Base-by-base conservation (phyloP, 192 early-diverging fungal species). In the Umbelopsis sp. region DNA sequence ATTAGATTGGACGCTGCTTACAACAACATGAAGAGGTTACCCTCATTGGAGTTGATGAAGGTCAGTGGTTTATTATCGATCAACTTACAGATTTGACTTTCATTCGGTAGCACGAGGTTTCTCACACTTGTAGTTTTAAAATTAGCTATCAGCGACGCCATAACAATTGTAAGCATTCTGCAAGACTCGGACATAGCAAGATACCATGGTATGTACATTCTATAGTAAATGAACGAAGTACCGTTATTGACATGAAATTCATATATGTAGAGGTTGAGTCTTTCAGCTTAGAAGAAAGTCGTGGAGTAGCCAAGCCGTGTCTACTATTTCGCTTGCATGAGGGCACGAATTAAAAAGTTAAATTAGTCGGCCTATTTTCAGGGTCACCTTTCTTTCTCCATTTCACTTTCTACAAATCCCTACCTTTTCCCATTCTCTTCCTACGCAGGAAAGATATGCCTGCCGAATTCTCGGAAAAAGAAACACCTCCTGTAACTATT, bases 211-310 rank as follows among this genome's bases (percentile, higher is more conserved):
- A 36, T 3, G 47, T 49, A 17, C n/a, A 9, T 49, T 16, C 6
- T 17, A 49, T 9, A n/a, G n/a, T 17, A 17, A 17, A 49, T 21
- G n/a, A 17, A 49, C 20, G 2, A 7, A 4, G 20, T 4, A 49
- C 16, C 20, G 16, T 21, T 20, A n/a, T 5, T n/a, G 2, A n/a
- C 47, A 1, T 21, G n/a, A 16, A 1, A 0, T 49, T 49, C 0
- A n/a, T 17, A 49, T 49, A 4, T 49, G 16, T 1, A 62, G 56
- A 62, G 8, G 56, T 62, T 26, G 17, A 11, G 17, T 20, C 56
- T 11, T 62, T 62, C 31, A 62, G 56, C 56, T 62, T 62, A 62
- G 56, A 62, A 34, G 56, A 62, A 62, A 62, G 56, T 31, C 56
- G 56, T 14, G 26, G 56, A 17, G 31, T 62, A 12, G 34, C 12